phyloP scores from a whole-genome alignment of 441 rosid genomes.

The Pelargonium citronellum region DNA sequence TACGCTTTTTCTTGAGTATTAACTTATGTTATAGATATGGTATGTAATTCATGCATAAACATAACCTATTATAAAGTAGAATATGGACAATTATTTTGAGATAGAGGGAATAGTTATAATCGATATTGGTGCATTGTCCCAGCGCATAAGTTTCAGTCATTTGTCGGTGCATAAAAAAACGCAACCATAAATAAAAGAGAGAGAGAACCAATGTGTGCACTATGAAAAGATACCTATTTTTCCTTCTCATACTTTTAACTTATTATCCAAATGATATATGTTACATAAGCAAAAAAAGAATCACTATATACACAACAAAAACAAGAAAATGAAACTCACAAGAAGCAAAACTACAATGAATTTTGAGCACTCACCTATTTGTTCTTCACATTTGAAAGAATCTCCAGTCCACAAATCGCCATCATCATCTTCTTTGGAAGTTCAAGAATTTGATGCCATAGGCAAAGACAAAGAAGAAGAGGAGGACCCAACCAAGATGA shows the following conservation, averaged over 20 bases:
- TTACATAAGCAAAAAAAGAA: background rate
- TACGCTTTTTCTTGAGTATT: no score
- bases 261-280: background rate
- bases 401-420: background rate
- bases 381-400: background rate
- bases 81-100: no score
- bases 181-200: no score
- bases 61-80: no score
- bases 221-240: no score
- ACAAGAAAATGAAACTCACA: background rate
- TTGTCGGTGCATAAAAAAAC: no score
- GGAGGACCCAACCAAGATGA: conserved; percentile 28
- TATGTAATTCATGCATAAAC: no score
- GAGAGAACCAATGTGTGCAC: background rate
- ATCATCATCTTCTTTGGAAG: conserved; percentile 26
- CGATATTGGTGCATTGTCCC: no score
- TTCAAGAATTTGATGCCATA: conserved; percentile 30
- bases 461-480: conserved; percentile 26
- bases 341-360: background rate
- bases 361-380: background rate
- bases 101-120: no score
- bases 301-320: background rate
- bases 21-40: no score
- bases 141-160: no score
- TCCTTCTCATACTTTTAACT: background rate